Evolutionary conservation across 305 asterid genomes (phyloP), one percentile per base, ranked within the genome.

Genomic region (Lippia alba): DNA sequence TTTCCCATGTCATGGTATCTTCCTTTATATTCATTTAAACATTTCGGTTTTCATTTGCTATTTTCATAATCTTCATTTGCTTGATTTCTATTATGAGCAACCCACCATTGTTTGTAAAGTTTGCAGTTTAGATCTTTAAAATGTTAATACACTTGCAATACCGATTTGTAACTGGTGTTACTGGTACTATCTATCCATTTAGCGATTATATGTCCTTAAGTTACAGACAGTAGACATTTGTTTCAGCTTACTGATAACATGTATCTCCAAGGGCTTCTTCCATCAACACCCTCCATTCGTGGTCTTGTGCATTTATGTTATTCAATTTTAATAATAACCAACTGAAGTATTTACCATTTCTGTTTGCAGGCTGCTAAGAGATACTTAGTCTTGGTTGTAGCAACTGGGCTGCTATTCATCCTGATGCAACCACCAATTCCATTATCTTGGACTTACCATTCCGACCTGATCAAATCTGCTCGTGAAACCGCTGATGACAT

Each of bases 401-500:
- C 98, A 66, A 84, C 97, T 17, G 98, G 99, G 70, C 70, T 80
- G 55, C 81, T 95, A 69, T 89, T 95, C 75, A 82, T 92, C 56
- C 64, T 92, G 73, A 88, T 95, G 97, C 96, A 95, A 80, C 99
- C 99, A 34, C 99, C 98, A 46, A 77, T 90, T 62, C 98, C 98
- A 10, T 57, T 90, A 56, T 82, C 94, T 16, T 89, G 87, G 96
- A 78, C 96, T 66, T 90, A 88, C 77, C 96, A 80, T 76, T 90
- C 98, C 17, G 96, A 89, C 72, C 33, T 90, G 71, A 89, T 92
- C 68, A 89, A 57, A 74, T 89, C 91, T 44, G 91, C 98, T 61
- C 96, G 90, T 75, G 96, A 89, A 78, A 81, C 98, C 65, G 83
- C 89, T 20, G 99, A 92, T 78, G 99, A 95, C 76, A 89, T 92